Percentiles rank a stretch among this genome's conserved stretches.
These are phyloP conservation scores for Leptographium procerum DNA, from an alignment of 2,329 filamentous ascomycete species.

Conservation along the genomic window DNA sequence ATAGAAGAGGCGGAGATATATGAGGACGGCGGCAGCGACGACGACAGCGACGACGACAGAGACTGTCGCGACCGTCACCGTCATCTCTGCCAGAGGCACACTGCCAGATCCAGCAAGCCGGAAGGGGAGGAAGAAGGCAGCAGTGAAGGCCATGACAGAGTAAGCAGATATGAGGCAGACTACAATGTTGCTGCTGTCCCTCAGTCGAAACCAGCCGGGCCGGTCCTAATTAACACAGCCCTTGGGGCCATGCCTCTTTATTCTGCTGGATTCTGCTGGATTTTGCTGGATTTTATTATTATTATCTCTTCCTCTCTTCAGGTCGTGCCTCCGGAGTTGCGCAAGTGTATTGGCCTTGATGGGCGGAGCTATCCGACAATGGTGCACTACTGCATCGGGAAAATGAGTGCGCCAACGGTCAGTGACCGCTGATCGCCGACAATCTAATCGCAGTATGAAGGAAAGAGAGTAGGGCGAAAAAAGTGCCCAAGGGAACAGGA, in stretches of 20 bases:
- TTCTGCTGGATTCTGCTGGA: not conserved
- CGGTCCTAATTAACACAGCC: not conserved
- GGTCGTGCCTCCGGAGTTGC: not conserved
- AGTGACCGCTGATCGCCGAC: not conserved
- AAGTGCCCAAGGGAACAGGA: not conserved
- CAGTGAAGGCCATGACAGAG: not conserved
- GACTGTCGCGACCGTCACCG: too few species aligned
- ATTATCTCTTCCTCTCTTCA: too few species aligned
- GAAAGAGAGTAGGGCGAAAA: not conserved
- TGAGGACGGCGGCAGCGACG: not conserved
- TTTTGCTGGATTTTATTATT: not conserved
- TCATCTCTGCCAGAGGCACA: too few species aligned
- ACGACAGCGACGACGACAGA: not conserved
- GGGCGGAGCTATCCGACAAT: not conserved
- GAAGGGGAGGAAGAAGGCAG: not conserved
- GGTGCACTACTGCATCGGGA: not conserved
- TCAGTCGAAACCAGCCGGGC: not conserved
- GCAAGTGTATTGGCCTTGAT: not conserved
- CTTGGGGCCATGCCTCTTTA: not conserved
- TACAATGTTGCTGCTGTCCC: not conserved
- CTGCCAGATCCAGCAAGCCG: not conserved
- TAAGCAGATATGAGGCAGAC: not conserved
- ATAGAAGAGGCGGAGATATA: conserved; percentile 1
- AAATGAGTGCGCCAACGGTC: not conserved
- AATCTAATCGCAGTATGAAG: not conserved